Base-by-base conservation (phyloP, 2,329 filamentous ascomycete genomes). In the Fusarium verticillioides region DNA sequence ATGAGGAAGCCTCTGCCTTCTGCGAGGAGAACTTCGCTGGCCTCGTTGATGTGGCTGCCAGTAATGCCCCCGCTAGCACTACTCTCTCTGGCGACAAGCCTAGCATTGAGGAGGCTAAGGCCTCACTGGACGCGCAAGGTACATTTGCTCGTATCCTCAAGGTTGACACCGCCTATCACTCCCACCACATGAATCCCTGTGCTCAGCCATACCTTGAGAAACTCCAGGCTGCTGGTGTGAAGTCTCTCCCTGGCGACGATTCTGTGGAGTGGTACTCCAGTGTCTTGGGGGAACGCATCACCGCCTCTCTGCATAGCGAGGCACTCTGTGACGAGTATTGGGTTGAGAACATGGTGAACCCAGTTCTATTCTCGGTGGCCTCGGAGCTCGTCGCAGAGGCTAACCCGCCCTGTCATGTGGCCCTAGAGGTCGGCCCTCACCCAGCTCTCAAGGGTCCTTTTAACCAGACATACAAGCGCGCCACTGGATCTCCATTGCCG, bases 111-210 rank as follows among this genome's bases (percentile, higher is more conserved):
- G 60, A 79, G 15, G 67, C 77, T 0, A 73, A 76, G 49, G 60
- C 56, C 4, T 21, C 78, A 2, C 43, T 79, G 2, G 65, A 77
- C 9, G 53, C 60, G 2, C 40, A 66, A 30, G 53, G 52, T 2
- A 74, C 28, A 12, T 74, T 73, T 23, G 71, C 80, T 0, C 77
- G 82, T 4, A 16, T 79, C 1, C 76, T 88, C 11, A 70, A 74
- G 4, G 82, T 87, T 1, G 84, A 87, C 49, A 85, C 81, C 0
- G 86, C 85, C 0, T 88, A 87, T 57, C 86, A 88, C 75, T 87
- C 86, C 0, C 81, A 80, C 2, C 86, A 87, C 70, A 88, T 88
- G 86, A 23, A 52, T 18, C 52, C 63, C 5, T 75, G 70, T 19
- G 66, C 61, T 18, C 53, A 58, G 18, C 60, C 59, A 4, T 79